These are phyloP conservation scores for Pichia kluyveri DNA, from an alignment of 805 yeast species.

Conservation along the genomic window DNA sequence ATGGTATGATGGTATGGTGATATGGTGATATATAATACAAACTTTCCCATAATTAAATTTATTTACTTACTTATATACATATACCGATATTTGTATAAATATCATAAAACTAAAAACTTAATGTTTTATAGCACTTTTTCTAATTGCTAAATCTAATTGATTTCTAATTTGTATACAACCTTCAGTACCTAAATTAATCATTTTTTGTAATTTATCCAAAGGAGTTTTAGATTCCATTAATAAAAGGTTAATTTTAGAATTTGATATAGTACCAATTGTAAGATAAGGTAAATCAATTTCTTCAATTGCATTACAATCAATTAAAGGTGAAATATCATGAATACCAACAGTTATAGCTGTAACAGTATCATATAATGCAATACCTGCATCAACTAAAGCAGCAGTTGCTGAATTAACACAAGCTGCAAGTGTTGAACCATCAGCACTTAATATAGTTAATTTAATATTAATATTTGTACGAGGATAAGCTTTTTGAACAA, in stretches of 20 bases:
- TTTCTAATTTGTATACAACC: conserved; percentile 80
- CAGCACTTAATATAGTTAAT: conserved; percentile 75
- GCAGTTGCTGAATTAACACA: conserved; percentile 80
- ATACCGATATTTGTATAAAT: no score
- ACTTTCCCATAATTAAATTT: no score
- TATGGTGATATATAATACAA: no score
- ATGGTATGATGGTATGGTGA: no score
- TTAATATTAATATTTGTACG: conserved; percentile 71
- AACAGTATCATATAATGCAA: conserved; percentile 86
- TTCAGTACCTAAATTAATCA: conserved; percentile 73
- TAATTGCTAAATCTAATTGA: conserved; percentile 77
- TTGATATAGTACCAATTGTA: conserved; percentile 80
- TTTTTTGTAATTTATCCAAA: conserved; percentile 65
- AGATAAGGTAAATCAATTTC: conserved; percentile 75
- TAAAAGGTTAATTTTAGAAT: conserved; percentile 68
- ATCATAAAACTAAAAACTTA: no score
- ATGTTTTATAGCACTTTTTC: conserved; percentile 55
- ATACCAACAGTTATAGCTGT: conserved; percentile 74
- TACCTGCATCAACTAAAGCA: conserved; percentile 91
- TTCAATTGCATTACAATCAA: conserved; percentile 78
- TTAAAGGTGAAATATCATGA: conserved; percentile 62
- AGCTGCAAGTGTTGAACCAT: conserved; percentile 78
- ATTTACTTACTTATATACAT: no score
- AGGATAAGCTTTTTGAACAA: conserved; percentile 68
- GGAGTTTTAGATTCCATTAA: conserved; percentile 80